These are phyloP conservation scores for Fraxinus xanthoxyloides DNA, from an alignment of 305 asterid species.

Conservation along the genomic window DNA sequence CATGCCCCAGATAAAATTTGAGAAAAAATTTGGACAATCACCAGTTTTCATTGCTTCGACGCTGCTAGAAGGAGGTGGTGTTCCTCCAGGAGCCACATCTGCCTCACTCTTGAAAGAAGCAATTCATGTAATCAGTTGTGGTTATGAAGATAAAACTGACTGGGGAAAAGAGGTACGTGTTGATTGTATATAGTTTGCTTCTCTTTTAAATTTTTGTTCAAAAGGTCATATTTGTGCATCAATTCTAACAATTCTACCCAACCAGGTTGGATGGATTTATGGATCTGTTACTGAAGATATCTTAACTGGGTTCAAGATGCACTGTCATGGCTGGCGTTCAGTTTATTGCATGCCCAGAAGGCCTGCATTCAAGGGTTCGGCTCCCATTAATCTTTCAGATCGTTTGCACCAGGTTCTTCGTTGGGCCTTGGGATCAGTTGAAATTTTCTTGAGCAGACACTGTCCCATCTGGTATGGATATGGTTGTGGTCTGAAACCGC, in stretches of 20 bases:
- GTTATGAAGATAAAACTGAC: slow-evolving; percentile 93
- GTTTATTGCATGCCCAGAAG: slow-evolving; percentile 84
- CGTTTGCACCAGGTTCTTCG: slow-evolving; percentile 96
- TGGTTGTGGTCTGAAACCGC: slow-evolving; percentile 84
- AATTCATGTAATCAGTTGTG: slow-evolving; percentile 92
- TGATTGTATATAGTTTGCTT: not conserved
- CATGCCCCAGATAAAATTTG: slow-evolving; percentile 85
- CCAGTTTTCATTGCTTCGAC: slow-evolving; percentile 90
- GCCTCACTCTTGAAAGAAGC: slow-evolving; percentile 95
- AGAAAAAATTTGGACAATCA: slow-evolving; percentile 91
- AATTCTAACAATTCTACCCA: slow-evolving; percentile 3
- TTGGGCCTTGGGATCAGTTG: slow-evolving; percentile 97
- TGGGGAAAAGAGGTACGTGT: slow-evolving; percentile 92
- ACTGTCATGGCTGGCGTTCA: slow-evolving; percentile 95
- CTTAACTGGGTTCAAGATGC: slow-evolving; percentile 97
- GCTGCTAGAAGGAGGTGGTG: slow-evolving; percentile 83
- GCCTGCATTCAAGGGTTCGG: slow-evolving; percentile 93
- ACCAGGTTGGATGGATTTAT: slow-evolving; percentile 93
- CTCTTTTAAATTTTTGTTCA: not conserved
- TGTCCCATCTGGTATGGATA: slow-evolving; percentile 98
- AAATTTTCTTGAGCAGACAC: slow-evolving; percentile 82
- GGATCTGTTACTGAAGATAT: slow-evolving; percentile 97
- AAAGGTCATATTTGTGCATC: not conserved
- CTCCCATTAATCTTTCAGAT: slow-evolving; percentile 93
- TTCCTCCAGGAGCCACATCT: slow-evolving; percentile 77